These are phyloP conservation scores for Pseudognaphalium luteoalbum DNA, from an alignment of 129 eudicot species.

Conservation along the genomic window DNA sequence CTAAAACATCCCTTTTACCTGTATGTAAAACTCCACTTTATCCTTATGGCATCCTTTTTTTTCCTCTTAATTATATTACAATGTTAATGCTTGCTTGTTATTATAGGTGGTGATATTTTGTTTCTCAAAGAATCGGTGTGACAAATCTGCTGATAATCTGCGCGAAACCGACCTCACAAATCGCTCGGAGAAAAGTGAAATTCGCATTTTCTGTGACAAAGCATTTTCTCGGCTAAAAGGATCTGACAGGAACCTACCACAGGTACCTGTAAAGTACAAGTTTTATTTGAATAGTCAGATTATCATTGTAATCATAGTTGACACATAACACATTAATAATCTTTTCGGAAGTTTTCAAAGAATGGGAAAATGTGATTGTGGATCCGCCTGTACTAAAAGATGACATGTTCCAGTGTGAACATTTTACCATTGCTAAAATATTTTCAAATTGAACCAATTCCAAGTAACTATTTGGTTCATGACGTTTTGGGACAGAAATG, in stretches of 20 bases:
- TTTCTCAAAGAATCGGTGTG: slow-evolving; percentile 96
- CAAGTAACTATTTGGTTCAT: not conserved
- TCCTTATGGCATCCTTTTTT: not conserved
- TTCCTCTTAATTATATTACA: not conserved
- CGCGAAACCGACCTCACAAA: slow-evolving; percentile 86
- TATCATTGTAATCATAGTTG: not conserved
- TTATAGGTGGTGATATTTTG: slow-evolving; percentile 93
- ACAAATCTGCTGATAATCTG: slow-evolving; percentile 87
- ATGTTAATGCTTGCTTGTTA: slow-evolving; percentile 1
- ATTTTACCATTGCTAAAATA: too few species aligned
- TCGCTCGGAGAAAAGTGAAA: slow-evolving; percentile 86
- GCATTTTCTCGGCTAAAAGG: slow-evolving; percentile 97
- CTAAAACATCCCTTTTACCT: slow-evolving; percentile 80
- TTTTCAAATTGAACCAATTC: not conserved
- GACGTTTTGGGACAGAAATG: not conserved
- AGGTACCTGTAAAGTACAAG: slow-evolving; percentile 41
- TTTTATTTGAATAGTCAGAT: not conserved
- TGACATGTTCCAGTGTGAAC: not conserved
- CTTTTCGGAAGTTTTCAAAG: not conserved
- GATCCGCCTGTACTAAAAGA: not conserved
- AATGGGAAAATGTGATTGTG: not conserved
- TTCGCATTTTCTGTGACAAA: slow-evolving; percentile 87
- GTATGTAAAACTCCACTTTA: slow-evolving; percentile 49
- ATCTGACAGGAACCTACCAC: slow-evolving; percentile 93
- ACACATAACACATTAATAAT: not conserved